A percentile compares a stretch with the other conserved stretches of the same genome.
phyloP scores from a whole-genome alignment of 1,139 yeast species.

The Martiniozyma asiatica region DNA sequence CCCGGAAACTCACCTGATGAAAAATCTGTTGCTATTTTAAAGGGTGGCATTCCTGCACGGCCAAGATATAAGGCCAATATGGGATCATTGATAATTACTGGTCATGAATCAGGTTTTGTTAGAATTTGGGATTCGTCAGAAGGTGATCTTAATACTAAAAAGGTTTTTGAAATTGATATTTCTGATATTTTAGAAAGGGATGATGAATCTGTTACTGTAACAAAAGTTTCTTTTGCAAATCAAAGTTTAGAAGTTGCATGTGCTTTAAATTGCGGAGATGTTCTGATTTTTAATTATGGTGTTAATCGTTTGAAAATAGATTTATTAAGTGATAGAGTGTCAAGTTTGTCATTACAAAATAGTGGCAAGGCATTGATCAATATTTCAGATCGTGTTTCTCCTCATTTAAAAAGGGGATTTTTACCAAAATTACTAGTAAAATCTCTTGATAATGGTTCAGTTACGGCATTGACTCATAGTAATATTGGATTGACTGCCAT shows the following conservation, averaged over 20 bases:
- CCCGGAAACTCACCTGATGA: slow-evolving; percentile 9
- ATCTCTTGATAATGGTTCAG: slow-evolving; percentile 31
- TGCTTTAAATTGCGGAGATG: slow-evolving; percentile 60
- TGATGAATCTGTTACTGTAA: slow-evolving; percentile 34
- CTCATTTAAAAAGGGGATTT: slow-evolving; percentile 47
- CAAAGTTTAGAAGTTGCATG: slow-evolving; percentile 69
- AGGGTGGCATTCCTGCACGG: slow-evolving; percentile 74
- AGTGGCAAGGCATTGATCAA: slow-evolving; percentile 24
- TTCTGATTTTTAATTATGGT: slow-evolving; percentile 45
- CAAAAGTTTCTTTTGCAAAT: slow-evolving; percentile 60
- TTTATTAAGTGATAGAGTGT: slow-evolving; percentile 10
- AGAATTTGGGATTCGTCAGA: slow-evolving; percentile 74
- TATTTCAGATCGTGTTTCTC: slow-evolving; percentile 30
- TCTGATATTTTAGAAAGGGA: slow-evolving; percentile 31
- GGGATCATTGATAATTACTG: slow-evolving; percentile 39
- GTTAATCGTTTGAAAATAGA: neutral
- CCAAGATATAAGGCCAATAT: slow-evolving; percentile 51
- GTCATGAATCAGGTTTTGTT: slow-evolving; percentile 72
- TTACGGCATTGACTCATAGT: slow-evolving; percentile 55
- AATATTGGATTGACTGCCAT: slow-evolving; percentile 78
- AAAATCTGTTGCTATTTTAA: slow-evolving; percentile 28
- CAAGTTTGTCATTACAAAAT: slow-evolving; percentile 22
- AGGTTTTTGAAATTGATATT: slow-evolving; percentile 43
- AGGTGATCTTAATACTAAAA: slow-evolving; percentile 58
- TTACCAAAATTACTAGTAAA: slow-evolving; percentile 54